Base-by-base conservation (phyloP, 2,329 filamentous ascomycete species). In the Diplocarpon mali region DNA sequence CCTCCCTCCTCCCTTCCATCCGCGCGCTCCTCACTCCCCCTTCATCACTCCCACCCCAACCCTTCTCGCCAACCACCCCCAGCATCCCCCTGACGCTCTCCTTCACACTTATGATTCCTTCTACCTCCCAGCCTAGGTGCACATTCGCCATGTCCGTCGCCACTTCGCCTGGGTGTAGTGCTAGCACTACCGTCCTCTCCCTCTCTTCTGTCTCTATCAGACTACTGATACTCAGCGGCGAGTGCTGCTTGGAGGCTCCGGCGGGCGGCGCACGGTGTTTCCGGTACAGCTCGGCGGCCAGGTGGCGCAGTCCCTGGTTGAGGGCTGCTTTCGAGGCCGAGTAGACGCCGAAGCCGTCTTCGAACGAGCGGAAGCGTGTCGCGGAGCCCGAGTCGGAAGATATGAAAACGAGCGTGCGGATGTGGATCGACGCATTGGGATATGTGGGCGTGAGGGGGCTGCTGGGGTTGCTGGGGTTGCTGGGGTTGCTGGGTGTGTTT, bases 321-420 rank as follows among this genome's bases (percentile, higher is more conserved):
- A 78, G 53, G 0, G 74, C 74, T 1, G 72, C 69, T 57, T 78
- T 78, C 3, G 69, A 73, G 0, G 73, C 72, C 5, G 68, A 67
- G 54, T 77, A 78, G 10, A 73, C 74, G 1, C 70, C 73, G 47
- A 77, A 77, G 0, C 64, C 73, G 53, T 77, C 73, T 57, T 77
- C 72, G 54, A 69, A 68, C n/a, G 69, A 67, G 11, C 67, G 67
- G 46, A 77, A 76, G 6, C 62, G 58, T 8, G 64, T 59, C 2
- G 69, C 64, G 0, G 73, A 77, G 12, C 72, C 73, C 1, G 70
- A 74, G 55, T 77, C 74, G 14, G 68, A 71, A 10, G 73, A 76
- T 59, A 76, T 76, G 65, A 78, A 73, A 27, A 69, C 64, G 9
- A 76, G 65, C 14, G 67, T 71, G 1, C 45, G 42, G 45, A 59